Percentiles rank a stretch among this genome's conserved stretches.
Evolutionary conservation across 2,329 filamentous ascomycete genomes (phyloP).

Genomic region (Neophaeococcomyces mojaviensis): DNA sequence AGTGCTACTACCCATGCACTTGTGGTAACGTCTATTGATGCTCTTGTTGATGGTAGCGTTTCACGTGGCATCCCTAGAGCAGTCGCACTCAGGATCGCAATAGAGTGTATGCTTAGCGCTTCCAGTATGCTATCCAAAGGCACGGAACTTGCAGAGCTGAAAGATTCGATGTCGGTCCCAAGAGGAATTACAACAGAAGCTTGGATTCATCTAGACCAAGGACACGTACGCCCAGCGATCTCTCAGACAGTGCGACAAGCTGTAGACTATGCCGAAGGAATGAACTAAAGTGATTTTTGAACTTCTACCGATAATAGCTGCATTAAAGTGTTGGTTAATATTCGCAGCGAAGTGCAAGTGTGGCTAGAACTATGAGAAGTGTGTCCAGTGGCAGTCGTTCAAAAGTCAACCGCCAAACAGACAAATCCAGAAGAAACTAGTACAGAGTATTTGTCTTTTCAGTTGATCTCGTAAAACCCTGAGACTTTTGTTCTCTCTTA

Average conservation of each 20-base stretch:
- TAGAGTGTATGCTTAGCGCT: slow-evolving; percentile 44
- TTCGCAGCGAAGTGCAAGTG: no score
- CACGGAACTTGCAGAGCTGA: slow-evolving; percentile 43
- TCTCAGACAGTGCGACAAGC: background rate
- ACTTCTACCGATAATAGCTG: no score
- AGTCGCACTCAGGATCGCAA: slow-evolving; percentile 45
- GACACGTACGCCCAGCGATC: background rate
- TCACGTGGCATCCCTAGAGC: slow-evolving; percentile 45
- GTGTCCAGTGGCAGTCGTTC: no score
- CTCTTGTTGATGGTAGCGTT: slow-evolving; percentile 44
- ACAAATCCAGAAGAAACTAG: no score
- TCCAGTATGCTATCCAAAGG: slow-evolving; percentile 41
- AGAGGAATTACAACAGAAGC: slow-evolving; percentile 47
- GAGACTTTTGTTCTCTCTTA: no score
- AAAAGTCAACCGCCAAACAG: no score
- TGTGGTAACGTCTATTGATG: slow-evolving; percentile 37
- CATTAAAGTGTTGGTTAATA: no score
- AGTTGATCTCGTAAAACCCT: no score
- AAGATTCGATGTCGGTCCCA: slow-evolving; percentile 44
- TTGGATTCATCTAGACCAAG: slow-evolving; percentile 40
- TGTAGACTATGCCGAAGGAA: background rate
- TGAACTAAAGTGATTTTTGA: slow-evolving; percentile 18
- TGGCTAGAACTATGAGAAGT: no score
- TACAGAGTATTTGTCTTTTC: no score
- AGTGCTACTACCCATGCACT: slow-evolving; percentile 27